Evolutionary conservation across 495 filamentous ascomycete genomes (phyloP), one percentile per base, ranked within the genome.

Genomic region (Trichoderma erinaceum): DNA sequence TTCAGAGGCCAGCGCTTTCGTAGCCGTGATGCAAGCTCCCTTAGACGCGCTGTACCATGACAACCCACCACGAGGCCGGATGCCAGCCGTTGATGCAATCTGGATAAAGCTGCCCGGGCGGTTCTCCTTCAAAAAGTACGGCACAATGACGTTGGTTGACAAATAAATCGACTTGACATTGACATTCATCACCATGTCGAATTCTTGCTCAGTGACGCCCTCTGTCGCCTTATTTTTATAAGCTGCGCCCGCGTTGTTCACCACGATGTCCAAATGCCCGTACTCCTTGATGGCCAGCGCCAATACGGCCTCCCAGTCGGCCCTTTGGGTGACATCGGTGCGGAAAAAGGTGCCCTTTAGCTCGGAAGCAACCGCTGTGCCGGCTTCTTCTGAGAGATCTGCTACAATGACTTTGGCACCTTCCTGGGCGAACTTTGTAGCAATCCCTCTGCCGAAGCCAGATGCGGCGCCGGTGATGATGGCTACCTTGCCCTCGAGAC

Each of bases 31-130:
- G 5, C 89, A 85, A 29, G 88, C 87, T 3, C 84, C 87, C 74
- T 90, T 90, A 43, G 83, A 85, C 3, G 86, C 84, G 72, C 89
- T 90, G 71, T 90, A 90, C 87, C 87, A 89, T 13, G 89, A 87
- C 67, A 90, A 76, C 3, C 86, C 85, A 6, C 87, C 86, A n/a
- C 88, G 80, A 3, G 88, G 88, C 66, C 88, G 79, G 27, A 80
- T 83, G 11, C 85, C 85, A 5, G 87, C 88, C 38, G 88, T 88
- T 8, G 83, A 87, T 1, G 87, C 86, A 46, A 90, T 86, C 73
- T 90, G 89, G 69, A 91, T 87, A 67, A 90, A 83, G 10, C 76
- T 81, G 0, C 87, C 87, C 7, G 86, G 85, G n/a, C 81, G 75
- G 16, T 84, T 82, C 68, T 85, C 83, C 67, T 84, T 79, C 35